These are phyloP conservation scores for Ampelomyces quisqualis DNA, from an alignment of 2,329 filamentous ascomycete species.

Conservation along the genomic window DNA sequence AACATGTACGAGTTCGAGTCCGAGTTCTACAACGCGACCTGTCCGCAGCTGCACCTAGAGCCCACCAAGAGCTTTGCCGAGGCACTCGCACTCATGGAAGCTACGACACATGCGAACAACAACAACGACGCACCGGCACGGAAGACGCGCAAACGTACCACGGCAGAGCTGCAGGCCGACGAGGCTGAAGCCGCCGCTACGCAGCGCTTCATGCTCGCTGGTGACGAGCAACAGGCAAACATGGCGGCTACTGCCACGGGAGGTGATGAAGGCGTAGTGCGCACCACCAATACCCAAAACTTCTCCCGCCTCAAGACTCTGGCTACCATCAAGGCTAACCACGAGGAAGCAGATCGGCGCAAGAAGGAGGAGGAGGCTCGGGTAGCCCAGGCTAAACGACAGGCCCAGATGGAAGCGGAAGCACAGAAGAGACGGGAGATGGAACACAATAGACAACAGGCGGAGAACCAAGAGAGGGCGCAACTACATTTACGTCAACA, in stretches of 20 bases:
- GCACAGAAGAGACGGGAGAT: constrained; percentile 38
- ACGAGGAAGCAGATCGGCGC: constrained; percentile 66
- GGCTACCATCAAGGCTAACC: constrained; percentile 76
- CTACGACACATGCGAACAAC: constrained; percentile 75
- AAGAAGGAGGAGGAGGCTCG: constrained; percentile 54
- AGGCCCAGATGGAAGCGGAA: constrained; percentile 41
- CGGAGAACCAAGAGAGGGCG: constrained; percentile 47
- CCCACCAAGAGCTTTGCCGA: constrained; percentile 70
- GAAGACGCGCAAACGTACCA: constrained; percentile 88
- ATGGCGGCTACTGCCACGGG: constrained; percentile 58
- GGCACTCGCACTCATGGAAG: constrained; percentile 69
- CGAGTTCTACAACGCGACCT: constrained; percentile 70
- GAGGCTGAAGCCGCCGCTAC: constrained; percentile 86
- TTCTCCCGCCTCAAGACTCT: constrained; percentile 93
- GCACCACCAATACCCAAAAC: constrained; percentile 76
- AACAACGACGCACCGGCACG: constrained; percentile 74
- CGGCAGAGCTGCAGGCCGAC: constrained; percentile 92
- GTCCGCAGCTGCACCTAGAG: constrained; percentile 73
- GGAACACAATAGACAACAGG: constrained; percentile 35
- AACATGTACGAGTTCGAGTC: constrained; percentile 76
- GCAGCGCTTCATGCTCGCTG: constrained; percentile 88
- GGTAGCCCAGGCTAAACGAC: constrained; percentile 42
- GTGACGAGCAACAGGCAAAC: constrained; percentile 76
- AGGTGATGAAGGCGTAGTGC: constrained; percentile 64
- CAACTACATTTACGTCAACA: constrained; percentile 54